phyloP scores from a whole-genome alignment of 208 protist genomes.

The Leptomonas seymouri region DNA sequence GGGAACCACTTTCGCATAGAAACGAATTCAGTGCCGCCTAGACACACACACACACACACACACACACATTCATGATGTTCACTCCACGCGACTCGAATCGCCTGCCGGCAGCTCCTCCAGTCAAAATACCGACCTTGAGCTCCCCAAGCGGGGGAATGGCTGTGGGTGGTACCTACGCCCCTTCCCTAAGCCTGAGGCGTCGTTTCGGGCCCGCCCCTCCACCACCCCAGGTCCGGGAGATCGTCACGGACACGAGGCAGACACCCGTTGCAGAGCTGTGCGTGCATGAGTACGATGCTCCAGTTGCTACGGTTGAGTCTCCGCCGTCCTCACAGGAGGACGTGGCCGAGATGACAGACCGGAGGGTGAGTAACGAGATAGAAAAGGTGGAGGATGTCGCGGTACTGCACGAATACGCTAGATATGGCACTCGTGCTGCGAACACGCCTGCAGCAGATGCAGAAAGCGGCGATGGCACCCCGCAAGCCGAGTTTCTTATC shows the following conservation, averaged over 20 bases:
- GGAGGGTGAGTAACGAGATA: not conserved
- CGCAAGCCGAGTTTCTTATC: slow-evolving; percentile 21
- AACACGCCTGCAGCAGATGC: not conserved
- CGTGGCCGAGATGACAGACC: not conserved
- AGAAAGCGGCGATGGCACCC: not conserved
- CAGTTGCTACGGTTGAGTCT: not conserved
- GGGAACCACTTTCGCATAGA: not conserved
- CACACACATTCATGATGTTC: slow-evolving; percentile 39
- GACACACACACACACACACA: too few relatives aligned
- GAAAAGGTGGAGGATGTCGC: slow-evolving; percentile 14
- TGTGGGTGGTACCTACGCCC: slow-evolving; percentile 10
- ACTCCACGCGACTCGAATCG: slow-evolving; percentile 24
- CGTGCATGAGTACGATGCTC: slow-evolving; percentile 27
- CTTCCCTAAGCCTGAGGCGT: slow-evolving; percentile 17
- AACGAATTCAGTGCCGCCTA: not conserved
- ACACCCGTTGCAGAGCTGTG: slow-evolving; percentile 2
- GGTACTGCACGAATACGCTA: not conserved
- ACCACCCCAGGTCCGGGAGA: not conserved
- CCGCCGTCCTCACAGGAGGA: slow-evolving; percentile 6
- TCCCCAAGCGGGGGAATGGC: not conserved
- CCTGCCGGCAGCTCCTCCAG: slow-evolving; percentile 20
- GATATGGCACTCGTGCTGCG: not conserved
- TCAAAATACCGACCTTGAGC: slow-evolving; percentile 38
- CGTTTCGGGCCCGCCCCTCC: slow-evolving; percentile 4
- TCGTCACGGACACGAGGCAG: not conserved